Evolutionary conservation across 306 rosid species (phyloP).

Genomic region (Glycyrrhiza uralensis): DNA sequence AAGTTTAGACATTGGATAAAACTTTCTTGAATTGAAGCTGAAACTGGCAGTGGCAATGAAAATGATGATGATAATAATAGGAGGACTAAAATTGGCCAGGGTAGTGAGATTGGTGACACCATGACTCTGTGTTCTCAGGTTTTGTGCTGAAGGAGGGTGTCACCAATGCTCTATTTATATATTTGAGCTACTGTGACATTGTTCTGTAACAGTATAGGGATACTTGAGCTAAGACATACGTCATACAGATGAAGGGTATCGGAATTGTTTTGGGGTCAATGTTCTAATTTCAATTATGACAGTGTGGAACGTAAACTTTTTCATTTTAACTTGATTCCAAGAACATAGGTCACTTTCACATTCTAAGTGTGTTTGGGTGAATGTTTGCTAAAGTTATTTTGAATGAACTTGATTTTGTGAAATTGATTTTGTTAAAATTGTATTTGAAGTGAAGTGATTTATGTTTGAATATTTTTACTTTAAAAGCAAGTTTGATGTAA

Average conservation of each 20-base stretch:
- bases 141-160: constrained; percentile 16
- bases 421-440: too few species aligned
- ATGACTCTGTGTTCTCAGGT: constrained; percentile 24
- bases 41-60: too few species aligned
- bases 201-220: neutral
- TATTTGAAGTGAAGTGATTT: too few species aligned
- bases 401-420: too few species aligned
- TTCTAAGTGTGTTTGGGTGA: too few species aligned
- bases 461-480: too few species aligned
- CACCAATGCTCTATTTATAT: constrained; percentile 19
- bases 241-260: constrained; percentile 26
- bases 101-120: constrained; percentile 29
- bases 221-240: constrained; percentile 40
- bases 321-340: constrained; percentile 7
- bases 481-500: too few species aligned
- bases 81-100: constrained; percentile 28
- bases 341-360: constrained; percentile 3
- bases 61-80: constrained; percentile 35
- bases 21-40: constrained; percentile 34
- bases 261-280: constrained; percentile 21
- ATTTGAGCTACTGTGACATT: neutral
- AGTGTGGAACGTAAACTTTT: neutral
- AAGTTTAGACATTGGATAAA: constrained; percentile 39
- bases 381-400: too few species aligned
- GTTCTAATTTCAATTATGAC: constrained; percentile 20